These are phyloP conservation scores for Vicia villosa DNA, from an alignment of 306 rosid species.

Conservation along the genomic window DNA sequence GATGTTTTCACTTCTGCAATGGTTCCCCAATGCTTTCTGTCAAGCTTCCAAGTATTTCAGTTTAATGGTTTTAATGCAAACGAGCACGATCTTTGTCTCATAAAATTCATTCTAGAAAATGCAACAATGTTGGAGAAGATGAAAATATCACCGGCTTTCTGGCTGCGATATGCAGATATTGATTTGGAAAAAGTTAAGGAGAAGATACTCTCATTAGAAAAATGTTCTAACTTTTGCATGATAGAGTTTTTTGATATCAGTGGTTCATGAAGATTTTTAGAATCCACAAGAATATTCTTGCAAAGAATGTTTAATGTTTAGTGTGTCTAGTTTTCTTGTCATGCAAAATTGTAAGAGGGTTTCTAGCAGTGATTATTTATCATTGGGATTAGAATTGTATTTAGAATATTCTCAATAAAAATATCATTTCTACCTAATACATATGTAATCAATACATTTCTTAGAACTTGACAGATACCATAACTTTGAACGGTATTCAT, in stretches of 20 bases:
- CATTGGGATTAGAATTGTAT: too few species aligned
- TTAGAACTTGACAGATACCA: too few species aligned
- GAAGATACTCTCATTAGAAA: slow-evolving; percentile 37
- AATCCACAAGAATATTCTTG: not conserved
- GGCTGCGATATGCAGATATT: slow-evolving; percentile 35
- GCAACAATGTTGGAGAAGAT: slow-evolving; percentile 38
- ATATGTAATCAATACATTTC: too few species aligned
- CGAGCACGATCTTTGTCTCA: slow-evolving; percentile 39
- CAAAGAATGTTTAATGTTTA: too few species aligned
- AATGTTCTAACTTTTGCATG: slow-evolving; percentile 30
- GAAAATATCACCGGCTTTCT: slow-evolving; percentile 29
- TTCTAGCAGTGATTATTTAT: too few species aligned
- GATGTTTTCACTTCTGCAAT: slow-evolving; percentile 22
- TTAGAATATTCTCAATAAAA: too few species aligned
- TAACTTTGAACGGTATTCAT: too few species aligned
- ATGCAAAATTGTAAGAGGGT: too few species aligned
- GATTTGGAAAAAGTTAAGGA: slow-evolving; percentile 41
- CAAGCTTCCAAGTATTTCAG: slow-evolving; percentile 34
- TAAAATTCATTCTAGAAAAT: slow-evolving; percentile 30
- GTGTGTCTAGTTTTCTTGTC: too few species aligned
- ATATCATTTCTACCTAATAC: too few species aligned
- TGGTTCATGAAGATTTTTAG: slow-evolving; percentile 6
- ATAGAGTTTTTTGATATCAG: slow-evolving; percentile 27
- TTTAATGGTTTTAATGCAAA: slow-evolving; percentile 33
- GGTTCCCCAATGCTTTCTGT: slow-evolving; percentile 42